Evolutionary conservation across 495 filamentous ascomycete genomes (phyloP), one percentile per base, ranked within the genome.

Genomic region (Aspergillus wentii): DNA sequence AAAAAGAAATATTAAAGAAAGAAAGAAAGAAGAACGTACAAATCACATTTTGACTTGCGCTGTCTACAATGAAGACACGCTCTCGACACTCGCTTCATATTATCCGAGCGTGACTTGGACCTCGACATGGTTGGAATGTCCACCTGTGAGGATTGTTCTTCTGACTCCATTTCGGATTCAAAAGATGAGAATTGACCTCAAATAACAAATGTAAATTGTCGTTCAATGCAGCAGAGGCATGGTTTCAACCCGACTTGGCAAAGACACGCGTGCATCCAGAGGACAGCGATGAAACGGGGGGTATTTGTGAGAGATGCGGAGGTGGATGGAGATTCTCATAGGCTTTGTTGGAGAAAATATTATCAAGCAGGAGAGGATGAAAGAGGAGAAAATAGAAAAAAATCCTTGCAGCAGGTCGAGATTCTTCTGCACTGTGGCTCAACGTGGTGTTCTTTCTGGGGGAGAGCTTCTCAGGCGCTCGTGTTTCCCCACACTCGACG

Each of bases 21-120:
- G 10, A 20, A 42, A 34, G 4, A 44, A 5, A 37, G 25, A 18
- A 15, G 42, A 20, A 67, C 68, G 52, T 74, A 80, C 73, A 83
- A 59, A 54, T 80, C 76, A 61, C 79, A 83, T 44, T 74, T 74
- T 6, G 72, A 76, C 53, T 83, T 83, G 43, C 79, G 61, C 59
- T 76, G 76, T 32, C 78, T 50, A 52, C 79, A 83, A 43, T 76
- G 71, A 41, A 82, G 52, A 59, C 79, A 83, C 9, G 79, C 79
- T 33, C 76, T 63, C 20, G 78, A 79, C 2, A 78, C 77, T 35
- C 79, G 67, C 62, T 78, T 80, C 44, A 56, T 33, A 16, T 54
- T 49, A 40, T 57, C 54, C 17, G 45, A 37, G 37, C 47, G 52
- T 36, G 51, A 41, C 44, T 39, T 50, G 13, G 40, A 11, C 40